Evolutionary conservation across 1,284 basidiomycete species (phyloP).

Genomic region (Sporisorium scitamineum): DNA sequence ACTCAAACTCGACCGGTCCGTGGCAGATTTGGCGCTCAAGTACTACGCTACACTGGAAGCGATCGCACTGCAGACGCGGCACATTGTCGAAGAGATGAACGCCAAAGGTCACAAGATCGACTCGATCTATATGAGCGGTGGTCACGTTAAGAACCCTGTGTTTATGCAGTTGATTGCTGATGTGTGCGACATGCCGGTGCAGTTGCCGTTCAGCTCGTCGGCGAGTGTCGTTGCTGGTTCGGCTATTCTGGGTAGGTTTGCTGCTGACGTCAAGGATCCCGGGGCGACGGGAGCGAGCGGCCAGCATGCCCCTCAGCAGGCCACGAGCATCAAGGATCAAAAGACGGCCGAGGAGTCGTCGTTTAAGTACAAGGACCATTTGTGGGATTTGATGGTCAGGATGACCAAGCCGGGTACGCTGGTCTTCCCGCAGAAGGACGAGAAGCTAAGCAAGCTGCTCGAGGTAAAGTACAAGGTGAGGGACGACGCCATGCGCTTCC

Average conservation of each 20-base stretch:
- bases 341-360: constrained; percentile 72
- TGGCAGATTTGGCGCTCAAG: constrained; percentile 86
- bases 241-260: constrained; percentile 92
- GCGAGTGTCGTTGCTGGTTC: constrained; percentile 91
- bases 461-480: constrained; percentile 84
- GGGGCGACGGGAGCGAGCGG: constrained; percentile 17
- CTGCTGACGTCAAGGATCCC: constrained; percentile 74
- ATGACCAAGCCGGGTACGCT: constrained; percentile 89
- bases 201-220: constrained; percentile 80
- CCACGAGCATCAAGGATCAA: constrained; percentile 66
- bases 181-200: constrained; percentile 83
- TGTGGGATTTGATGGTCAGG: constrained; percentile 95
- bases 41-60: constrained; percentile 93
- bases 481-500: too few species aligned
- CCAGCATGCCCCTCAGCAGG: constrained; percentile 54
- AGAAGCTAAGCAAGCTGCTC: constrained; percentile 77
- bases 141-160: constrained; percentile 66
- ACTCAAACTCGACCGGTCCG: constrained; percentile 81
- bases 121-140: constrained; percentile 86
- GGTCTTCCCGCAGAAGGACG: constrained; percentile 76
- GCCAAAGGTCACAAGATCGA: constrained; percentile 83
- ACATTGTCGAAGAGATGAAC: constrained; percentile 95
- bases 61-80: constrained; percentile 92
- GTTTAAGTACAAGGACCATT: constrained; percentile 75
- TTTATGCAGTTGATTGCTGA: constrained; percentile 79